phyloP scores from a whole-genome alignment of 2,329 filamentous ascomycete genomes.

The Colletotrichum musicola region DNA sequence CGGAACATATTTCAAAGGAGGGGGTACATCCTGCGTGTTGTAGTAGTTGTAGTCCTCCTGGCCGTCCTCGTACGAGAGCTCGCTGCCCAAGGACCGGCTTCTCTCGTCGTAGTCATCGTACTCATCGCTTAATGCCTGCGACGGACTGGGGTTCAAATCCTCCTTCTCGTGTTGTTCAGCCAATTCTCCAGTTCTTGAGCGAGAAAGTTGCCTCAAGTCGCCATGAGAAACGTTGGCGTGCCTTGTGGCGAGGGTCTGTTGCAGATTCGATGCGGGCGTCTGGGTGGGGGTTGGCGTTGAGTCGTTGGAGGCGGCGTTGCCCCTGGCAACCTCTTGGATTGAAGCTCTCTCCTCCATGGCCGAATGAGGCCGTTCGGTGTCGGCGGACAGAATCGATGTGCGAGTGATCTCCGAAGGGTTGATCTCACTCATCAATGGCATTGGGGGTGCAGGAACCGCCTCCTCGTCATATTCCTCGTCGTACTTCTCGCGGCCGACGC shows the following conservation, averaged over 20 bases:
- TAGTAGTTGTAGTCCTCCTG: conserved; percentile 65
- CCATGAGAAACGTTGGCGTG: conserved; percentile 75
- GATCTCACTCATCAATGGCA: conserved; percentile 90
- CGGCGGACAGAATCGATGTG: conserved; percentile 86
- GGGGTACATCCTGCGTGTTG: conserved; percentile 72
- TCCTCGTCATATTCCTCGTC: conserved; percentile 66
- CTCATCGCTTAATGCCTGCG: conserved; percentile 50
- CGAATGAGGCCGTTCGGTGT: conserved; percentile 79
- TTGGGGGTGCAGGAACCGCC: conserved; percentile 75
- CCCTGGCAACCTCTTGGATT: conserved; percentile 73
- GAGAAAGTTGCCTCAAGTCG: conserved; percentile 67
- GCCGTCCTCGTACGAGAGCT: conserved; percentile 54
- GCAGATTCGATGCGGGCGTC: conserved; percentile 62
- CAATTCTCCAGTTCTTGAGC: conserved; percentile 49
- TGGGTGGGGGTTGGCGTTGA: conserved; percentile 74
- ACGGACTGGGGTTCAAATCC: conserved; percentile 57
- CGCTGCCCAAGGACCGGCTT: conserved; percentile 16
- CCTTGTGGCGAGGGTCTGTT: conserved; percentile 74
- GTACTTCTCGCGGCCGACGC: conserved; percentile 59
- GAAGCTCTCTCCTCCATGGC: conserved; percentile 73
- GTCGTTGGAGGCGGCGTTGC: conserved; percentile 66
- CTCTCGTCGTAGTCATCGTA: conserved; percentile 53
- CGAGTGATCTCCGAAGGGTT: conserved; percentile 89
- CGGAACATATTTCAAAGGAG: conserved; percentile 74
- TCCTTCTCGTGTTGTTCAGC: conserved; percentile 53